Conservation (phyloP, 306 rosid species). For the Prunus dulcis region DNA sequence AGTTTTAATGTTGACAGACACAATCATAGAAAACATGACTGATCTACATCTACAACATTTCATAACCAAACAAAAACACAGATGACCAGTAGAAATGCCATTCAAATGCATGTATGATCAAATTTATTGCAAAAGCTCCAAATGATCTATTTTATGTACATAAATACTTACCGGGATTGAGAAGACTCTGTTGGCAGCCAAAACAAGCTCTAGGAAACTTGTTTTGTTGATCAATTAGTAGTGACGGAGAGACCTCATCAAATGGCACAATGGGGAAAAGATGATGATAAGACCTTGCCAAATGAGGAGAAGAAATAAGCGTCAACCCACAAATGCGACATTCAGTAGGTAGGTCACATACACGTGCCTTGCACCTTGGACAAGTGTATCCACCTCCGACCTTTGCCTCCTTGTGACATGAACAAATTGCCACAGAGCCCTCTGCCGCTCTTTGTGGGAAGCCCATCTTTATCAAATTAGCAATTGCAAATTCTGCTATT, state of each 20-base stretch:
- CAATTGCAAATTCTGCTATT: slow-evolving; percentile 87
- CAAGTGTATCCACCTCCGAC: slow-evolving; percentile 89
- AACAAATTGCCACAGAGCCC: slow-evolving; percentile 83
- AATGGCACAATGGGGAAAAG: slow-evolving; percentile 92
- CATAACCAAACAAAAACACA: background rate
- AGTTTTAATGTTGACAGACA: background rate
- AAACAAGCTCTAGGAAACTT: slow-evolving; percentile 57
- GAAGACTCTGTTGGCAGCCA: slow-evolving; percentile 86
- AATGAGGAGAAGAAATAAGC: slow-evolving; percentile 93
- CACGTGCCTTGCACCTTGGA: slow-evolving; percentile 96
- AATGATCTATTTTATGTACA: background rate
- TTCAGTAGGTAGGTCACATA: slow-evolving; percentile 93
- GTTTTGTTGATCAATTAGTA: slow-evolving; percentile 41
- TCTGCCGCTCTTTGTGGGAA: slow-evolving; percentile 98
- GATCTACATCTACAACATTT: background rate
- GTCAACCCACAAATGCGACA: slow-evolving; percentile 93
- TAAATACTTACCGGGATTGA: slow-evolving; percentile 50
- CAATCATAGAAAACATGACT: background rate
- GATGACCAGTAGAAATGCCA: background rate
- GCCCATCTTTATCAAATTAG: slow-evolving; percentile 94
- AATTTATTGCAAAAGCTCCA: background rate
- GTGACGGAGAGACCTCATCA: slow-evolving; percentile 63
- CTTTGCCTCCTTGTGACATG: slow-evolving; percentile 91
- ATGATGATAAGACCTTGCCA: slow-evolving; percentile 98
- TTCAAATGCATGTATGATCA: background rate